Evolutionary conservation across 2,329 filamentous ascomycete genomes (phyloP).

Genomic region (Penicillium thymicola): DNA sequence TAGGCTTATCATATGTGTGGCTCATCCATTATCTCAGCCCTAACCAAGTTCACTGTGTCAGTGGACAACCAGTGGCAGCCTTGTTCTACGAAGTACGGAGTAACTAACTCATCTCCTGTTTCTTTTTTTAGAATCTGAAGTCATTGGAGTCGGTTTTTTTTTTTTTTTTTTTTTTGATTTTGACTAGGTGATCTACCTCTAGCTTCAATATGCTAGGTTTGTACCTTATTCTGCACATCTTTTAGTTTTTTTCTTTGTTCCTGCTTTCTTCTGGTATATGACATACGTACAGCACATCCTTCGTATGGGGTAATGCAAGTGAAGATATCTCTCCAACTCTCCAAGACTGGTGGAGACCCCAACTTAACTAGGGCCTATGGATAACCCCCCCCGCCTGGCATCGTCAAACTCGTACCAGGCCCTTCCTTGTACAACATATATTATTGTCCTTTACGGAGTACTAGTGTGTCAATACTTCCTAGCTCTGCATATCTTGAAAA

Average conservation of each 20-base stretch:
- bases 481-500: neutral
- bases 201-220: neutral
- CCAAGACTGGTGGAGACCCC: neutral
- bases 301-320: neutral
- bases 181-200: neutral
- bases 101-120: neutral
- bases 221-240: neutral
- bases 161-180: neutral
- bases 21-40: neutral
- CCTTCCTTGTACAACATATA: neutral
- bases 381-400: constrained; percentile 8
- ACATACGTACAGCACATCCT: neutral
- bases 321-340: neutral
- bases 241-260: neutral
- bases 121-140: constrained; percentile 9
- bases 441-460: no score
- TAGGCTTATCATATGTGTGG: constrained; percentile 5
- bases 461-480: neutral
- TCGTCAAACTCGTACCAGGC: neutral
- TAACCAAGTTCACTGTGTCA: no score
- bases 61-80: neutral
- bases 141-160: neutral
- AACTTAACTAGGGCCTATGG: constrained; percentile 7
- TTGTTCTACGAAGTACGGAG: neutral
- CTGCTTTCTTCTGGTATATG: neutral